Base-by-base conservation (phyloP, 805 yeast genomes). In the Metschnikowia continentalis region DNA sequence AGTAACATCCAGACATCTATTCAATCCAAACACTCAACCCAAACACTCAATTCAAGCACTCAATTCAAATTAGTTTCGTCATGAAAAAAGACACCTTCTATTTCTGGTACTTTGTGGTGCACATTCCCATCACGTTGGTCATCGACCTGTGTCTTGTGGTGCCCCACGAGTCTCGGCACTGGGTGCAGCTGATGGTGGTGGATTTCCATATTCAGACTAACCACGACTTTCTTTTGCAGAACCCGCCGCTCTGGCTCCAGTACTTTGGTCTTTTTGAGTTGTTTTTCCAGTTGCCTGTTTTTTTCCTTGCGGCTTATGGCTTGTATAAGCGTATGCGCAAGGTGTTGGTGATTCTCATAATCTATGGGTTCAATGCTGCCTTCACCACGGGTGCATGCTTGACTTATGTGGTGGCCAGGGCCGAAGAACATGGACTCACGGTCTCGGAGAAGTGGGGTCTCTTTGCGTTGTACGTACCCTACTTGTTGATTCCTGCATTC, bases 351-450 rank as follows among this genome's bases (percentile, higher is more conserved):
- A 75, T 73, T 62, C 65, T 84, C 56, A 69, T 81, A 13, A 60
- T 84, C 5, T 92, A 94, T 66, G 96, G 92, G 3, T 78, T 87
- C 59, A 90, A 89, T 61, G 98, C 97, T 0, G 71, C 85, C 3
- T 71, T 86, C 47, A 90, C 97, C 5, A 90, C 97, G 0, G 65
- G 83, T 35, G 79, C 83, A 22, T 92, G 97, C 64, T 67, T 87
- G 55, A 63, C 76, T n/a, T 77, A 80, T 58, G 75, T 84, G 14
- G 58, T 59, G 17, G 32, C 58, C 1, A 60, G 70, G 4, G 72
- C 72, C 2, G 73, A 71, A 10, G 48, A 42, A 4, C 55, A 70
- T 35, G 81, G 79, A 0, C 64, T 83, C 45, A 52, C 66, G 2
- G 13, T 20, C 0, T 39, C 35, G 0, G 83, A 82, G 40, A 59